A percentile compares a stretch with the other conserved stretches of the same genome.
Conservation (phyloP, 371 early-diverging fungal genomes). For the Syncephalastrum monosporum region DNA sequence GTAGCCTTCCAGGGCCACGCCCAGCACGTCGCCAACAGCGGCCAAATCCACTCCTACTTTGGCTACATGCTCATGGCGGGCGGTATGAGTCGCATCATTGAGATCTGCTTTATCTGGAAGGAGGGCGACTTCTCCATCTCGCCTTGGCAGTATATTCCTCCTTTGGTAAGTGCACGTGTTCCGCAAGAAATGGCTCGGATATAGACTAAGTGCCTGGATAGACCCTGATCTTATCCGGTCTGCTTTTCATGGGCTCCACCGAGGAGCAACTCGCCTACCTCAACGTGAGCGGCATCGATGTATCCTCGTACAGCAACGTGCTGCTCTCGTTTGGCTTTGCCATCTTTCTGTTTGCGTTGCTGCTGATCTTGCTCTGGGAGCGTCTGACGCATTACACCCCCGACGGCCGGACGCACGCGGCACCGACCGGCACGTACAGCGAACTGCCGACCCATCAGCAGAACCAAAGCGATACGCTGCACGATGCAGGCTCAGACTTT, state of each 20-base stretch:
- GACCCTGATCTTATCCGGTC: constrained; percentile 57
- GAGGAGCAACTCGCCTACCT: constrained; percentile 55
- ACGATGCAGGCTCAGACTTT: constrained; percentile 16
- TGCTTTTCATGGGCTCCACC: constrained; percentile 65
- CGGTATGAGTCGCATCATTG: constrained; percentile 58
- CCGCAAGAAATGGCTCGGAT: no score
- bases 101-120: constrained; percentile 58
- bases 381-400: constrained; percentile 28
- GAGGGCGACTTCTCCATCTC: constrained; percentile 34
- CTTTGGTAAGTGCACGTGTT: constrained; percentile 33
- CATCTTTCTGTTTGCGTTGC: constrained; percentile 51
- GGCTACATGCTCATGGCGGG: constrained; percentile 63
- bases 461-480: constrained; percentile 7
- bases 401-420: constrained; percentile 1
- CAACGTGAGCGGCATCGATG: constrained; percentile 42
- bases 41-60: constrained; percentile 61
- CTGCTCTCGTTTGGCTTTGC: constrained; percentile 61
- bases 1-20: constrained; percentile 62
- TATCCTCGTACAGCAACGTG: constrained; percentile 57
- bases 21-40: constrained; percentile 61
- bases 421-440: constrained; percentile 7
- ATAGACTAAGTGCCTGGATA: constrained; percentile 8
- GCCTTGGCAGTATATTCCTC: constrained; percentile 49
- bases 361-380: constrained; percentile 50
- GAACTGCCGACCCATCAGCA: constrained; percentile 5